Evolutionary conservation across 352 stramenopile species (phyloP).

Genomic region (Phytophthora melonis): DNA sequence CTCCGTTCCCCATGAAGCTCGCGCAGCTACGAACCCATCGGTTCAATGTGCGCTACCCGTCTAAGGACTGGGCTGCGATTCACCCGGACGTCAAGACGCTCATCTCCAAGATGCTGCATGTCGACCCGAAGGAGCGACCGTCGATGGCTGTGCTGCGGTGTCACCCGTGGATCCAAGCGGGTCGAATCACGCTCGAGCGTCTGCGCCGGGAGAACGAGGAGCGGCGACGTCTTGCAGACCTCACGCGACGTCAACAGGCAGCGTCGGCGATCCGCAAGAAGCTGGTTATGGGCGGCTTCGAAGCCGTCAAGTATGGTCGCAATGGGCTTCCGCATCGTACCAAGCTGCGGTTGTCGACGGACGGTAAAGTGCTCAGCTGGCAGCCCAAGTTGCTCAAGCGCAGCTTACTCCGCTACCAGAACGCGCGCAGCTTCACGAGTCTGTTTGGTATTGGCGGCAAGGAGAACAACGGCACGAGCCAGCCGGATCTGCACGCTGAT

Average conservation of each 20-base stretch:
- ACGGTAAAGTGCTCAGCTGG: conserved; percentile 79
- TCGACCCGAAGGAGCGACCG: conserved; percentile 73
- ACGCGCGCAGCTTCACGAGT: conserved; percentile 70
- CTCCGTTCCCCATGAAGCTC: conserved; percentile 91
- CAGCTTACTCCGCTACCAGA: conserved; percentile 75
- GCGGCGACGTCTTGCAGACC: conserved; percentile 52
- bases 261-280: conserved; percentile 76
- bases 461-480: conserved; percentile 43
- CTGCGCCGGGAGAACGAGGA: conserved; percentile 55
- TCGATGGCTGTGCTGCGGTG: conserved; percentile 62
- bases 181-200: conserved; percentile 57
- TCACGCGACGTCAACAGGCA: conserved; percentile 69
- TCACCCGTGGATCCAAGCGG: conserved; percentile 74
- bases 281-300: conserved; percentile 72
- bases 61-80: conserved; percentile 80
- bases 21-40: conserved; percentile 81
- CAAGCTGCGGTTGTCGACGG: conserved; percentile 73
- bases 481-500: conserved; percentile 47
- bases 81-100: conserved; percentile 75
- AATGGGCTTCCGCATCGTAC: conserved; percentile 81
- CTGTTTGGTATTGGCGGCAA: conserved; percentile 65
- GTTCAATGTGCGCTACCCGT: conserved; percentile 86
- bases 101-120: conserved; percentile 80
- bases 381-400: conserved; percentile 83
- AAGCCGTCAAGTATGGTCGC: conserved; percentile 85